Percentiles rank a stretch among this genome's conserved stretches.
Evolutionary conservation across 2,329 filamentous ascomycete species (phyloP).

Genomic region (Xylaria hypoxylon): DNA sequence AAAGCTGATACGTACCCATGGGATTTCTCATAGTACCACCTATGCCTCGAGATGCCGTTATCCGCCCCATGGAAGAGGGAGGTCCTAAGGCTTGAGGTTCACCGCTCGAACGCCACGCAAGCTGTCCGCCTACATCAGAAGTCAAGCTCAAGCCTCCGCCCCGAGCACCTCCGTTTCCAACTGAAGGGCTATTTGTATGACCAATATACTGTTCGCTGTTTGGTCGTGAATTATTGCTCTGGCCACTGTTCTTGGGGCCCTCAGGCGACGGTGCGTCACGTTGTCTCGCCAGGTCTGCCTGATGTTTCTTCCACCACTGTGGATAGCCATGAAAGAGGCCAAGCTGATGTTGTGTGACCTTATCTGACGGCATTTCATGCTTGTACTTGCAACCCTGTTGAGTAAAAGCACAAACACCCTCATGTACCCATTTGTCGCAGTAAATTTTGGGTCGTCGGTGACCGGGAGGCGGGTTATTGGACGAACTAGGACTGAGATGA

Average conservation of each 20-base stretch:
- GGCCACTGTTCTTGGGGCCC: slow-evolving; percentile 2
- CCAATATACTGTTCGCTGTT: slow-evolving; percentile 18
- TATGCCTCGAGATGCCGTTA: slow-evolving; percentile 19
- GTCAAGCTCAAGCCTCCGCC: slow-evolving; percentile 16
- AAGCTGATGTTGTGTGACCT: slow-evolving; percentile 72
- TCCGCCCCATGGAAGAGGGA: slow-evolving; percentile 18
- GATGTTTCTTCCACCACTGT: slow-evolving; percentile 68
- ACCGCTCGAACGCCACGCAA: slow-evolving; percentile 39
- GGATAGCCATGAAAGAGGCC: slow-evolving; percentile 77
- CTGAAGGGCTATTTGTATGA: slow-evolving; percentile 1
- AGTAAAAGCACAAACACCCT: slow-evolving; percentile 84
- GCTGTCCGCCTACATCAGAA: slow-evolving; percentile 27
- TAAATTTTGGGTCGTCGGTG: slow-evolving; percentile 71
- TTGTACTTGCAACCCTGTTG: slow-evolving; percentile 91
- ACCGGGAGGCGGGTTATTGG: not conserved
- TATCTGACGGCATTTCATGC: slow-evolving; percentile 86
- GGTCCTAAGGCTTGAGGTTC: slow-evolving; percentile 35
- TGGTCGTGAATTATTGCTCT: slow-evolving; percentile 3
- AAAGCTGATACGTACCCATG: slow-evolving; percentile 37
- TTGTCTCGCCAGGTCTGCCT: slow-evolving; percentile 57
- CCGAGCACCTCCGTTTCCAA: slow-evolving; percentile 24
- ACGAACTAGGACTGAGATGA: slow-evolving; percentile 11
- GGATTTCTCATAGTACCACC: slow-evolving; percentile 33
- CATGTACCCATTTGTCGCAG: slow-evolving; percentile 91
- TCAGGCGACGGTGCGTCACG: slow-evolving; percentile 43